Percentiles rank a stretch among this genome's conserved stretches.
Conservation (phyloP, 2,329 filamentous ascomycete genomes). For the Colletotrichum lini region DNA sequence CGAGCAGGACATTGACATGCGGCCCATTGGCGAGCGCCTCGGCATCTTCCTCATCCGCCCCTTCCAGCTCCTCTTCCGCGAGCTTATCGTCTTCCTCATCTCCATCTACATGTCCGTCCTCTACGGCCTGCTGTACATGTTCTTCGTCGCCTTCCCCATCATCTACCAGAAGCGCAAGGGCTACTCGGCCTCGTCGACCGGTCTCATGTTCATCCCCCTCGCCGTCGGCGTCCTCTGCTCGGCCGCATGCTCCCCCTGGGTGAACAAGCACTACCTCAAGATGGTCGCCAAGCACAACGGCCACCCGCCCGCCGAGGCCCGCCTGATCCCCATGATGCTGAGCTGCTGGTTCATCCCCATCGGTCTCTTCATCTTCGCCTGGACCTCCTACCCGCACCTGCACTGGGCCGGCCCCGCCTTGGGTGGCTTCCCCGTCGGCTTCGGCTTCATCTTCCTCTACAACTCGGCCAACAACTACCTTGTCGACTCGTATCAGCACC, state of each 20-base stretch:
- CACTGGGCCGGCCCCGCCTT: constrained; percentile 81
- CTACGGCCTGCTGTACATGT: constrained; percentile 83
- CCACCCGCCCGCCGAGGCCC: constrained; percentile 81
- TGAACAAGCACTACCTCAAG: constrained; percentile 86
- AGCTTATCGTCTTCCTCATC: constrained; percentile 89
- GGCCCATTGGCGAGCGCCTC: constrained; percentile 78
- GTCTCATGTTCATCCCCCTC: constrained; percentile 89
- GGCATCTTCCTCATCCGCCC: constrained; percentile 84
- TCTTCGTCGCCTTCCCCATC: constrained; percentile 79
- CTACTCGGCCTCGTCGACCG: constrained; percentile 80
- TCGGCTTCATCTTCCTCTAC: constrained; percentile 88
- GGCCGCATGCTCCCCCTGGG: constrained; percentile 76
- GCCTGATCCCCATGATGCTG: constrained; percentile 87
- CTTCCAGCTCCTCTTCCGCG: constrained; percentile 86
- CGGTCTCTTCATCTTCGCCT: constrained; percentile 72
- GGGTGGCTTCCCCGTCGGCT: constrained; percentile 80
- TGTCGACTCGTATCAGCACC: constrained; percentile 74
- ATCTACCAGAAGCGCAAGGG: constrained; percentile 86
- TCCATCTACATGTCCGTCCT: constrained; percentile 89
- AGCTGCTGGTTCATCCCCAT: constrained; percentile 80
- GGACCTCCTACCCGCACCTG: constrained; percentile 74
- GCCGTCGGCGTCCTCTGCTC: constrained; percentile 81
- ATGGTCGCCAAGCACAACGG: constrained; percentile 75
- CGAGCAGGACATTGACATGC: constrained; percentile 83
- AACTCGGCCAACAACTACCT: constrained; percentile 85